A percentile compares a stretch with the other conserved stretches of the same genome.
Conservation (phyloP, 164 flowering plant species). For the Akebia trifoliata region DNA sequence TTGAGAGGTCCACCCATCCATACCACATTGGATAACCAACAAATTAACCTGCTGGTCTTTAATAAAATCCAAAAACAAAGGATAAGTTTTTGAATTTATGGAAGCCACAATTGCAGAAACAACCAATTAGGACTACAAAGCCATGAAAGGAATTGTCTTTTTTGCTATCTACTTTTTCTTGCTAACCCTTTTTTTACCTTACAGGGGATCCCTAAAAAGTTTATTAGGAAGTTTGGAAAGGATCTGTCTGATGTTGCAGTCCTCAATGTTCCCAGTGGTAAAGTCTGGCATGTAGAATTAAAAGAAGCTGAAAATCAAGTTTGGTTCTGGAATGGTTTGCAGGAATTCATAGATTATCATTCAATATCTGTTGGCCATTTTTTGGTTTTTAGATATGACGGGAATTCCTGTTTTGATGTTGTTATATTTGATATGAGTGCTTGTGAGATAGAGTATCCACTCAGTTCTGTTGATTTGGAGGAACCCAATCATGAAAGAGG, state of each 20-base stretch:
- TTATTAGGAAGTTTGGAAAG: conserved; percentile 16
- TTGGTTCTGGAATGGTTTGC: conserved; percentile 34
- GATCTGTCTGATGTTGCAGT: conserved; percentile 14
- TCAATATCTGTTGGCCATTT: conserved; percentile 23
- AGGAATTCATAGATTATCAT: conserved; percentile 22
- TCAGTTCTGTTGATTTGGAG: background rate
- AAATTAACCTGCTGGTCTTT: too few species aligned
- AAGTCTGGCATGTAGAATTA: conserved; percentile 19
- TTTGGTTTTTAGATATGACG: conserved; percentile 32
- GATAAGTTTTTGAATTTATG: too few species aligned
- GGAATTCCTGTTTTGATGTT: conserved; percentile 26
- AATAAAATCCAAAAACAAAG: too few species aligned
- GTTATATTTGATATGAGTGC: conserved; percentile 20
- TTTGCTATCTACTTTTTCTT: background rate
- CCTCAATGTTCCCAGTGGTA: conserved; percentile 21
- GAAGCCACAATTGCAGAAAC: too few species aligned
- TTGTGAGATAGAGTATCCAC: conserved; percentile 24
- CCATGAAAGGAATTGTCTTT: background rate
- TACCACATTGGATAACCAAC: too few species aligned
- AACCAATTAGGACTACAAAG: too few species aligned
- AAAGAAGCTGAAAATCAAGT: conserved; percentile 8
- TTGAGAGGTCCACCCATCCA: too few species aligned
- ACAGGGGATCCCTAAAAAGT: conserved; percentile 32
- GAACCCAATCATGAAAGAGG: background rate
- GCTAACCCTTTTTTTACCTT: background rate